These are phyloP conservation scores for Megacollybia marginata DNA, from an alignment of 768 basidiomycete genomes.

Conservation along the genomic window DNA sequence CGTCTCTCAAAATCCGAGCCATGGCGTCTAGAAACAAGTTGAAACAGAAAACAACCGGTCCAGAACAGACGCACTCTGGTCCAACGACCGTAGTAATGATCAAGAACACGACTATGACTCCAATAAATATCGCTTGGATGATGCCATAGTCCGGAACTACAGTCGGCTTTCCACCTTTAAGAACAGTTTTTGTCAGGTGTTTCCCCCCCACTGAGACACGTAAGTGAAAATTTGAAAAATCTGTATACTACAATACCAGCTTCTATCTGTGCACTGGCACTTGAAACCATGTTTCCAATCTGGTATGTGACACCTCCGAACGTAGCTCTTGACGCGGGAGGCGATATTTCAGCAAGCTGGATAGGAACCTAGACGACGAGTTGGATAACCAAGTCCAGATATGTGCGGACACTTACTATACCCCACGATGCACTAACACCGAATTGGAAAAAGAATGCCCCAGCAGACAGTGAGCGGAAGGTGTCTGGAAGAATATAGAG, in stretches of 20 bases:
- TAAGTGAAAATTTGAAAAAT: slow-evolving; percentile 22
- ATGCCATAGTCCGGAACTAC: slow-evolving; percentile 36
- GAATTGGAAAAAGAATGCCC: slow-evolving; percentile 63
- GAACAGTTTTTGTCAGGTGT: slow-evolving; percentile 25
- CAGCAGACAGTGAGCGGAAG: slow-evolving; percentile 54
- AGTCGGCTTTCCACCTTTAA: slow-evolving; percentile 18
- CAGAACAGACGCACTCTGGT: slow-evolving; percentile 42
- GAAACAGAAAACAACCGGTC: no score
- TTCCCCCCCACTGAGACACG: slow-evolving; percentile 27
- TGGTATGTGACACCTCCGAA: slow-evolving; percentile 68
- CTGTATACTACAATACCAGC: slow-evolving; percentile 25
- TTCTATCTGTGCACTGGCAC: slow-evolving; percentile 58
- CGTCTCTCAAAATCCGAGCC: no score
- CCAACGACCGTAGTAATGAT: slow-evolving; percentile 72
- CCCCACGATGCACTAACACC: slow-evolving; percentile 73
- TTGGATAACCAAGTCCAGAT: neutral
- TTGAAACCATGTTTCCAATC: slow-evolving; percentile 49
- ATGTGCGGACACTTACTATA: slow-evolving; percentile 30
- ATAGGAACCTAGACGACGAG: slow-evolving; percentile 40
- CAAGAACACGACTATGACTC: slow-evolving; percentile 70
- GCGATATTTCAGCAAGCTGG: slow-evolving; percentile 59
- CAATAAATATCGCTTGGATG: slow-evolving; percentile 32
- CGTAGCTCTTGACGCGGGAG: slow-evolving; percentile 64
- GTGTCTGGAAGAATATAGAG: slow-evolving; percentile 59
- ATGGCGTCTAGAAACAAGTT: no score